phyloP scores from a whole-genome alignment of 208 protist genomes.

The Entamoeba histolytica region DNA sequence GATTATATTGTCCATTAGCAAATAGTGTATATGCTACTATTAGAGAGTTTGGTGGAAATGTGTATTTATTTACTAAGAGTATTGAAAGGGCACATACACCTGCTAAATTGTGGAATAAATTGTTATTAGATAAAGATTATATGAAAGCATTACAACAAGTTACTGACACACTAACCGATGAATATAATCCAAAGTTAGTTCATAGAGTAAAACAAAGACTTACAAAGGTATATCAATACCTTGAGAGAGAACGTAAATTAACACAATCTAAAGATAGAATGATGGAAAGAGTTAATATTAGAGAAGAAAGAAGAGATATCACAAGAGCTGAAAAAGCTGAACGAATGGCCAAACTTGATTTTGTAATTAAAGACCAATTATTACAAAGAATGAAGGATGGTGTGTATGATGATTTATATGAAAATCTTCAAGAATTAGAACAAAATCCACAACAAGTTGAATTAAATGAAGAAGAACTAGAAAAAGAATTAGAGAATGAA shows the following conservation, averaged over 20 bases:
- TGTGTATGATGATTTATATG: background rate
- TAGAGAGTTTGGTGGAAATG: background rate
- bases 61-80: background rate
- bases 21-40: slow-evolving; percentile 7
- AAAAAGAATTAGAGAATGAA: background rate
- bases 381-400: background rate
- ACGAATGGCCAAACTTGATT: background rate
- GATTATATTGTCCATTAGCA: background rate
- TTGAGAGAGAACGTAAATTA: background rate
- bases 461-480: background rate
- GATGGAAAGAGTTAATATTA: background rate
- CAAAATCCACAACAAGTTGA: background rate
- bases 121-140: background rate
- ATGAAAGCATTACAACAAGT: background rate
- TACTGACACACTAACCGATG: background rate
- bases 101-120: slow-evolving; percentile 1
- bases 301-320: background rate
- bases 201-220: background rate
- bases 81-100: slow-evolving; percentile 2
- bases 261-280: background rate
- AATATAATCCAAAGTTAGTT: background rate
- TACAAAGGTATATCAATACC: background rate
- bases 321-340: background rate
- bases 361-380: background rate
- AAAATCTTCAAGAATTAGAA: background rate